phyloP scores from a whole-genome alignment of 2,329 filamentous ascomycete species.

The Ramularia collo-cygni region DNA sequence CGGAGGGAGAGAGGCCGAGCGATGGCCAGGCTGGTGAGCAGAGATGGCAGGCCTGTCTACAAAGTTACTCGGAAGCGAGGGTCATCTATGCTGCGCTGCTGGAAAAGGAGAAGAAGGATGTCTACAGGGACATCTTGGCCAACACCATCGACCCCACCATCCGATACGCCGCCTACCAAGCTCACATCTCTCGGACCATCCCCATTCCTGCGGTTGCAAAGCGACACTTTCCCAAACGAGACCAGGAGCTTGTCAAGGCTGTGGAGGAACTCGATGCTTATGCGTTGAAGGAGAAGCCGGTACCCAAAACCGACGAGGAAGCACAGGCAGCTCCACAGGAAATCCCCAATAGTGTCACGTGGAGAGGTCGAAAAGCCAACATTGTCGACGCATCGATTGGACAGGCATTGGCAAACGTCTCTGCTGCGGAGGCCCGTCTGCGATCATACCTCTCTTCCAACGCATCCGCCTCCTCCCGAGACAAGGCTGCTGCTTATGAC shows the following conservation, averaged over 20 bases:
- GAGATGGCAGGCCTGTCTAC: conserved; percentile 72
- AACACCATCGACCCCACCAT: conserved; percentile 89
- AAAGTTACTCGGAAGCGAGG: conserved; percentile 66
- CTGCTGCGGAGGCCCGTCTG: conserved; percentile 48
- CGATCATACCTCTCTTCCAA: conserved; percentile 40
- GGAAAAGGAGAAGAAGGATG: conserved; percentile 60
- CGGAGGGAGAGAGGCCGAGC: conserved; percentile 36
- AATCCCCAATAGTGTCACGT: conserved; percentile 68
- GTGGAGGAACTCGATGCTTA: conserved; percentile 65
- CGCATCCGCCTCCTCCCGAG: conserved; percentile 41
- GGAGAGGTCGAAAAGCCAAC: conserved; percentile 77
- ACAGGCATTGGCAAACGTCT: conserved; percentile 67
- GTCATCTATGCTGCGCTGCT: conserved; percentile 77
- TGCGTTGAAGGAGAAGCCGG: conserved; percentile 53
- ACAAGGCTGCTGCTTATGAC: conserved; percentile 82
- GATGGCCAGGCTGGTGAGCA: conserved; percentile 31
- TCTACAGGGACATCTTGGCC: conserved; percentile 78
- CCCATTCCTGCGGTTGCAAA: conserved; percentile 72
- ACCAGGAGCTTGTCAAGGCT: conserved; percentile 55
- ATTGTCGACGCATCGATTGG: conserved; percentile 92
- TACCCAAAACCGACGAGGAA: conserved; percentile 21
- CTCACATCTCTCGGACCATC: conserved; percentile 77
- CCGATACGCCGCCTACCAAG: conserved; percentile 87
- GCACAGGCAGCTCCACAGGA: conserved; percentile 29
- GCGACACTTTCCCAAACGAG: conserved; percentile 65